These are phyloP conservation scores for Mortierella alpina DNA, from an alignment of 192 early-diverging fungal genomes.

Conservation along the genomic window DNA sequence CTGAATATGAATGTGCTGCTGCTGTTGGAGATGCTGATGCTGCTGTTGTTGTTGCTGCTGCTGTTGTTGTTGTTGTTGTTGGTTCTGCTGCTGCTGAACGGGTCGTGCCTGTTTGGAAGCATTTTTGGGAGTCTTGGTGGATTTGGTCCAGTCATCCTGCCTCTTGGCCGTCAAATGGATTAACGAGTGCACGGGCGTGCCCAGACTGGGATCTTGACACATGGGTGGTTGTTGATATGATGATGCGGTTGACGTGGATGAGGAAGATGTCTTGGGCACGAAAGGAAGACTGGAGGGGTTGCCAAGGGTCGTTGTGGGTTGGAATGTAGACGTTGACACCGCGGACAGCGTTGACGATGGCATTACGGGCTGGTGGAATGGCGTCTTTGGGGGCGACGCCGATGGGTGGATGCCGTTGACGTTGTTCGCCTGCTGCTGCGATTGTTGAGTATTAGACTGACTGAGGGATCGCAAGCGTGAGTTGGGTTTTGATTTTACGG, in stretches of 20 bases:
- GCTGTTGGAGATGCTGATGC: constrained; percentile 7
- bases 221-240: constrained; percentile 31
- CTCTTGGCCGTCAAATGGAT: constrained; percentile 31
- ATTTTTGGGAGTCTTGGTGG: background rate
- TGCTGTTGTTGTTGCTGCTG: constrained; percentile 6
- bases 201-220: constrained; percentile 37
- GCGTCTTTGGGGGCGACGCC: too few relatives aligned
- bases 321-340: background rate
- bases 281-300: background rate
- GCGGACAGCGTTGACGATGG: background rate
- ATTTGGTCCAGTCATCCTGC: constrained; percentile 27
- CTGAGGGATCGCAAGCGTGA: too few relatives aligned
- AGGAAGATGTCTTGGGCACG: background rate
- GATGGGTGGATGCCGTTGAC: too few relatives aligned
- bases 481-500: too few relatives aligned
- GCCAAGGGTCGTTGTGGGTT: background rate
- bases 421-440: too few relatives aligned
- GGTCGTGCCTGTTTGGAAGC: background rate
- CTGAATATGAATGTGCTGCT: constrained; percentile 3
- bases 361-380: too few relatives aligned
- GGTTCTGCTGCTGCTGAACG: background rate
- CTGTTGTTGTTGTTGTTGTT: constrained; percentile 5
- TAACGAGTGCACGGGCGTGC: constrained; percentile 7
- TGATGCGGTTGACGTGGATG: background rate
- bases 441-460: too few relatives aligned